Evolutionary conservation across 1,284 basidiomycete species (phyloP).

Genomic region (Stygiomarasmius scandens): DNA sequence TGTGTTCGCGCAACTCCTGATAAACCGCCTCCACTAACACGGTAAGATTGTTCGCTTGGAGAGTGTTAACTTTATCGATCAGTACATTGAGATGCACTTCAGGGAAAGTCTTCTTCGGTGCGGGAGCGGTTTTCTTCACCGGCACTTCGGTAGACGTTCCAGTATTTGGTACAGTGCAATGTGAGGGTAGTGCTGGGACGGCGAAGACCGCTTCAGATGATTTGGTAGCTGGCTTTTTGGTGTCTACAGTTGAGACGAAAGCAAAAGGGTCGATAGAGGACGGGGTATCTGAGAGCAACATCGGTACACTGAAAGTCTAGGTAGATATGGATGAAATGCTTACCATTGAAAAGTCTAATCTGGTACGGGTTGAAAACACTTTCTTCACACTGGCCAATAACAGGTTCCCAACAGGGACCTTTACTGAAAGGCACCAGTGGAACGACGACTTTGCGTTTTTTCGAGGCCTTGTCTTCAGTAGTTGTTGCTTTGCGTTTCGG

Average conservation of each 20-base stretch:
- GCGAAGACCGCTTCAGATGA: constrained; percentile 34
- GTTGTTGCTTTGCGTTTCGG: constrained; percentile 59
- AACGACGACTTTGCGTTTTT: constrained; percentile 73
- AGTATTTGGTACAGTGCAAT: constrained; percentile 10
- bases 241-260: constrained; percentile 58
- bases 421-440: constrained; percentile 77
- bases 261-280: constrained; percentile 79
- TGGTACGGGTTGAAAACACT: constrained; percentile 69
- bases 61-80: constrained; percentile 55
- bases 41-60: constrained; percentile 60
- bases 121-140: constrained; percentile 32
- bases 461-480: constrained; percentile 47
- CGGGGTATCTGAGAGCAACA: constrained; percentile 61
- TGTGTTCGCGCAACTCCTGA: constrained; percentile 63
- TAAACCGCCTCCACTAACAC: constrained; percentile 74
- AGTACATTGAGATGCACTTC: constrained; percentile 61
- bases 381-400: constrained; percentile 61
- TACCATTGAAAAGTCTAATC: constrained; percentile 81
- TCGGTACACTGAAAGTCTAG: constrained; percentile 4
- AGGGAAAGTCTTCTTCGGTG: constrained; percentile 68
- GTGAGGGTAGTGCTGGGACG: constrained; percentile 43
- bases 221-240: constrained; percentile 33
- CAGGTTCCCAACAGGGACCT: constrained; percentile 76
- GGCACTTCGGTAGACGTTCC: constrained; percentile 10
- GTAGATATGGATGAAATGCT: constrained; percentile 22